Conservation (phyloP, 176 grass and related monocot species). For the Raddia guianensis region DNA sequence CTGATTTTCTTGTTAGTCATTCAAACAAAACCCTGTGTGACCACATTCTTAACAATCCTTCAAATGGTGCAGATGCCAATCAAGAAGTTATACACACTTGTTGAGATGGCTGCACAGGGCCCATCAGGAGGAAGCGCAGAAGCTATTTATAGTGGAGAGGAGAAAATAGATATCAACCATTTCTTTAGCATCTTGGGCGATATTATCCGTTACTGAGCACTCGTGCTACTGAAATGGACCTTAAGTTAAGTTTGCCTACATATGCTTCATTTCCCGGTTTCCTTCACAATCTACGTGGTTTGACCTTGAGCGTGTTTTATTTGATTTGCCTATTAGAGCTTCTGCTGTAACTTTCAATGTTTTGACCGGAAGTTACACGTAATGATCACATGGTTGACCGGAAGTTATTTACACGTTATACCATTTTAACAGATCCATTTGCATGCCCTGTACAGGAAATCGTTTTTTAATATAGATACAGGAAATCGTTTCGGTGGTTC, state of each 20-base stretch:
- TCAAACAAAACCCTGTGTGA: conserved; percentile 27
- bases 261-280: background rate
- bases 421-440: conserved; percentile 10
- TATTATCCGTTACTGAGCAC: conserved; percentile 53
- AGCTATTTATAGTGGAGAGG: conserved; percentile 76
- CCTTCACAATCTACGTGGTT: conserved; percentile 17
- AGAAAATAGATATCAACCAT: conserved; percentile 84
- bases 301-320: conserved; percentile 13
- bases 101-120: conserved; percentile 96
- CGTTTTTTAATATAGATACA: background rate
- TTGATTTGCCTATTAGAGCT: conserved; percentile 15
- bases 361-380: background rate
- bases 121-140: conserved; percentile 65
- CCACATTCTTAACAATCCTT: conserved; percentile 42
- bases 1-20: conserved; percentile 1
- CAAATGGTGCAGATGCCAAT: conserved; percentile 74
- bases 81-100: conserved; percentile 81
- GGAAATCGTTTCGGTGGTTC: background rate
- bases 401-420: conserved; percentile 8
- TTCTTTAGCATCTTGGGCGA: conserved; percentile 95
- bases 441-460: background rate
- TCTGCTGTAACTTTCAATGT: background rate
- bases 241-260: background rate
- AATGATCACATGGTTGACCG: background rate
- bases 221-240: background rate